A percentile compares a stretch with the other conserved stretches of the same genome.
Conservation (phyloP, 768 basidiomycete genomes). For the Suillus paluster region DNA sequence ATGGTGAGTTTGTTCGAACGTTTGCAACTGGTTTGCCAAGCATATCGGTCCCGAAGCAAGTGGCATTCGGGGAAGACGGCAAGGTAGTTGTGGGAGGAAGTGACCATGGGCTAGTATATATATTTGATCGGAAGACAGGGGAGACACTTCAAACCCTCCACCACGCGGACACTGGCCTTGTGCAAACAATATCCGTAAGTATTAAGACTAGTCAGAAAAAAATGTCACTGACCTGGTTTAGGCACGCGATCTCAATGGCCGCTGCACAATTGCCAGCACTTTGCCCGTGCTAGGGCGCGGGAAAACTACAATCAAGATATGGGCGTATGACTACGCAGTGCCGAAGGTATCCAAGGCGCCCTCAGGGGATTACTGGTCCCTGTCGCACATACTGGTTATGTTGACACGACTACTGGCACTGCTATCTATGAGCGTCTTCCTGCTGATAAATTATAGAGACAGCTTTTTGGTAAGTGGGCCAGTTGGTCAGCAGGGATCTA, state of each 20-base stretch:
- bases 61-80: constrained; percentile 11
- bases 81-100: constrained; percentile 14
- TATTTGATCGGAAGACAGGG: constrained; percentile 13
- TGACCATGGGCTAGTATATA: constrained; percentile 6
- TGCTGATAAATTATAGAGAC: too few relatives aligned
- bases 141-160: background rate
- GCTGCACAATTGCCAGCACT: constrained; percentile 12
- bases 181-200: constrained; percentile 5
- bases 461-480: background rate
- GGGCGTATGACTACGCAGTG: constrained; percentile 6
- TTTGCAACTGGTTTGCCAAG: constrained; percentile 4
- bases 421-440: too few relatives aligned
- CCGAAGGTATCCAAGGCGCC: background rate
- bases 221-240: background rate
- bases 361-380: too few relatives aligned
- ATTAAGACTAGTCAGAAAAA: background rate
- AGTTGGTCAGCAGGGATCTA: background rate
- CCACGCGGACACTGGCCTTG: background rate
- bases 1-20: background rate
- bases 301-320: constrained; percentile 4
- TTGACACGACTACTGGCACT: too few relatives aligned
- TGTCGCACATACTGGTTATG: too few relatives aligned
- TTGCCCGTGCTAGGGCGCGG: background rate
- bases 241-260: background rate
- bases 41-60: constrained; percentile 11